A percentile compares a stretch with the other conserved stretches of the same genome.
These are phyloP conservation scores for Botrytis fragariae DNA, from an alignment of 2,329 filamentous ascomycete genomes.

Conservation along the genomic window DNA sequence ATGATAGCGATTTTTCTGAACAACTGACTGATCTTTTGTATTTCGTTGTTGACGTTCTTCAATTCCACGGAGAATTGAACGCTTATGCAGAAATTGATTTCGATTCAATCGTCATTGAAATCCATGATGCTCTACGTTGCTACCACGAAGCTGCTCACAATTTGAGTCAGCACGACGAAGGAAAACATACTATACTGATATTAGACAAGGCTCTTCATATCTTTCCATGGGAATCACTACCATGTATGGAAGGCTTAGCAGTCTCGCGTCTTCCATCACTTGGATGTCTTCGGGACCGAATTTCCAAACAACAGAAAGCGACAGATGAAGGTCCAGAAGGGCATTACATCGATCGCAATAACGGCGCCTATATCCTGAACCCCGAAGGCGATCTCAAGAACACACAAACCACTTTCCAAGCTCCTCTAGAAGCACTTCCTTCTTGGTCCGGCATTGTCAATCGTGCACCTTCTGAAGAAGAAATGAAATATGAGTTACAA, in stretches of 20 bases:
- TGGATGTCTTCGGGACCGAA: constrained; percentile 72
- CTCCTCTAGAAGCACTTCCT: constrained; percentile 61
- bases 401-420: constrained; percentile 74
- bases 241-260: constrained; percentile 74
- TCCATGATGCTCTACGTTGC: constrained; percentile 74
- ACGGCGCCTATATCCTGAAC: constrained; percentile 81
- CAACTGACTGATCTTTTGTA: constrained; percentile 89
- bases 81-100: constrained; percentile 98
- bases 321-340: constrained; percentile 40
- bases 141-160: constrained; percentile 61
- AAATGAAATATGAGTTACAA: constrained; percentile 69
- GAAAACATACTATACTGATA: constrained; percentile 78
- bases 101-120: constrained; percentile 84
- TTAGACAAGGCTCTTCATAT: constrained; percentile 87
- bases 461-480: constrained; percentile 69
- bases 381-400: constrained; percentile 78
- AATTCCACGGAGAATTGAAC: constrained; percentile 94
- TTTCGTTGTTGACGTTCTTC: constrained; percentile 92
- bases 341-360: constrained; percentile 53
- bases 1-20: constrained; percentile 76
- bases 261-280: constrained; percentile 88
- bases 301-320: constrained; percentile 46
- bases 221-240: constrained; percentile 95
- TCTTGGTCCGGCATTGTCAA: constrained; percentile 69
- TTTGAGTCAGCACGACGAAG: constrained; percentile 38